Evolutionary conservation across 2,329 filamentous ascomycete species (phyloP).

Genomic region (Apiospora phragmitis): DNA sequence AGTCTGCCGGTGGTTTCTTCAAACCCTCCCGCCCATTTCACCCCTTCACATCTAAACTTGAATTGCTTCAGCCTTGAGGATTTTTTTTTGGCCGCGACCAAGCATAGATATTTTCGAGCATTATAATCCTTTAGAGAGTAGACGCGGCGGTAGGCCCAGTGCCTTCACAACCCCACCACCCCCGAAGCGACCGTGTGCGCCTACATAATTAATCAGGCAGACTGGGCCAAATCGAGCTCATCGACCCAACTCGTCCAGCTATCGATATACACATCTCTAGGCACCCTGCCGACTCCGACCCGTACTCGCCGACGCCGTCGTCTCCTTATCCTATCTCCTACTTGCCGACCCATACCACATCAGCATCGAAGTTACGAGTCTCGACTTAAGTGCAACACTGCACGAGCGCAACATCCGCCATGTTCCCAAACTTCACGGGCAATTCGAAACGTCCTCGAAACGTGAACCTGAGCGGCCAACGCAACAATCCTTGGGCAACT

Average conservation of each 20-base stretch:
- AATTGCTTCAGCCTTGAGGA: background rate
- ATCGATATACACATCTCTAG: background rate
- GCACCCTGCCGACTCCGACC: background rate
- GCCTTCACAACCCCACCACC: background rate
- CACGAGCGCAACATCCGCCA: conserved; percentile 39
- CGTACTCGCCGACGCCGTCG: background rate
- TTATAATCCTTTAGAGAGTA: conserved; percentile 1
- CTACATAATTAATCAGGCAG: background rate
- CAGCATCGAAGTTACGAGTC: background rate
- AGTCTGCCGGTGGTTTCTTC: background rate
- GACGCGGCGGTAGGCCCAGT: background rate
- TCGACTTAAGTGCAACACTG: background rate
- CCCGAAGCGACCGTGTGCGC: background rate
- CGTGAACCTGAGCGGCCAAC: conserved; percentile 88
- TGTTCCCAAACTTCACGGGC: conserved; percentile 94
- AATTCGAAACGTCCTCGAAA: conserved; percentile 82
- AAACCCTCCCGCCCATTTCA: background rate
- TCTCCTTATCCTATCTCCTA: background rate
- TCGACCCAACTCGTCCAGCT: background rate
- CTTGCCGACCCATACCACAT: background rate
- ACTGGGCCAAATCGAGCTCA: background rate
- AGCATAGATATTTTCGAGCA: background rate
- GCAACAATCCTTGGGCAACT: conserved; percentile 72
- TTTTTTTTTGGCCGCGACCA: background rate
- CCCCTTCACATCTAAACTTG: background rate